Base-by-base conservation (phyloP, 1,284 basidiomycete species). In the Cryptococcus amylolentus region DNA sequence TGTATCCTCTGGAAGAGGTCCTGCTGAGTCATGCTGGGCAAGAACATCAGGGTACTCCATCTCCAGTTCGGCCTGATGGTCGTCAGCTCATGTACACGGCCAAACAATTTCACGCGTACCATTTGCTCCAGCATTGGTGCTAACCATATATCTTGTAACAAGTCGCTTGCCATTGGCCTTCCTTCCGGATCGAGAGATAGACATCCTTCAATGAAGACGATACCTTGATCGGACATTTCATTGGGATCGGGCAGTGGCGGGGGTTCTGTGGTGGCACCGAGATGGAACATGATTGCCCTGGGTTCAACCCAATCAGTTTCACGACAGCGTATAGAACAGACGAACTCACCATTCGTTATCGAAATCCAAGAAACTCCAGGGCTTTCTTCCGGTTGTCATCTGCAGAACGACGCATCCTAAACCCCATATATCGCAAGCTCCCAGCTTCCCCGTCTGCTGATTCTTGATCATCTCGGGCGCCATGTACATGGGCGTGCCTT, bases 401-500 rank as follows among this genome's bases (percentile, higher is more conserved):
- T 99, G 95, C 41, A 98, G 84, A 3, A 98, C 87, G 23, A 98
- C 93, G 72, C 96, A 98, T 5, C 96, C 96, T 57, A 98, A 78
- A 26, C 73, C 73, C 96, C 96, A 99, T 46, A 99, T 88, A 73
- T 99, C 96, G 86, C 97, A 96, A 3, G 96, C 93, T n/a, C 95
- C 95, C 59, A 90, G 86, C 54, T 88, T 83, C 16, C 87, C 85
- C 0, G 67, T 57, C 64, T 82, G 86, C 65, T 91, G 88, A 67
- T 88, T 92, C 78, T 97, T 93, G 81, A 99, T 98, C 49, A 98
- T 88, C 73, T 99, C 96, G 1, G 96, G 96, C 10, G 92, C 95
- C 90, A 99, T 97, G 78, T 98, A 99, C 95, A 98, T 98, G 0
- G 96, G 96, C 18, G 96, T 99, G 13, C 96, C 96, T 2, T 95